phyloP scores from a whole-genome alignment of 2,329 filamentous ascomycete genomes.

The Geosmithia putterillii region DNA sequence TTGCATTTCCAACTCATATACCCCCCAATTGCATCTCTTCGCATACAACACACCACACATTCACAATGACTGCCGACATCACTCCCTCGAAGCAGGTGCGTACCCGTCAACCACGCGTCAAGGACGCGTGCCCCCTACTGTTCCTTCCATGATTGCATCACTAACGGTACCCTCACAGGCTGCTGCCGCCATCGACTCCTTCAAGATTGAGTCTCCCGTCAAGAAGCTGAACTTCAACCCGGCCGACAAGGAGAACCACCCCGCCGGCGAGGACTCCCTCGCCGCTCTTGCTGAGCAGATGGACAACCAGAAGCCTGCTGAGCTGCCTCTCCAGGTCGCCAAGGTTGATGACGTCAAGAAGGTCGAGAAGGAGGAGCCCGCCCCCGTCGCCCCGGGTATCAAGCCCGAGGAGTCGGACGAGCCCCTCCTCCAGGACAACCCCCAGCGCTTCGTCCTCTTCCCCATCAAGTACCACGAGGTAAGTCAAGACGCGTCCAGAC shows the following conservation, averaged over 20 bases:
- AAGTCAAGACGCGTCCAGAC: conserved; percentile 42
- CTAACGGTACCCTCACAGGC: conserved; percentile 55
- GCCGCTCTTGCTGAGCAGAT: conserved; percentile 40
- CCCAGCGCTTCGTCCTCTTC: conserved; percentile 92
- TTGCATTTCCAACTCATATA: background rate
- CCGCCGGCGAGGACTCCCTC: conserved; percentile 34
- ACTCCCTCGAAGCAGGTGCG: conserved; percentile 47
- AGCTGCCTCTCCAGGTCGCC: conserved; percentile 30
- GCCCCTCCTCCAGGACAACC: conserved; percentile 90
- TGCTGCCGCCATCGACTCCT: conserved; percentile 71
- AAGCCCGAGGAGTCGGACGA: conserved; percentile 68
- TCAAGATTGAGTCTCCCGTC: conserved; percentile 86
- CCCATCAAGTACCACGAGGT: conserved; percentile 99
- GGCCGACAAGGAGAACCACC: conserved; percentile 71
- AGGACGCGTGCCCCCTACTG: background rate
- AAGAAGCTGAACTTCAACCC: conserved; percentile 78
- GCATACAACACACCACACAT: background rate
- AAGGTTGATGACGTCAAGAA: conserved; percentile 27
- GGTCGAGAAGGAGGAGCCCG: conserved; percentile 18
- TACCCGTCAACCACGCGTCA: no score
- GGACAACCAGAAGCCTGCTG: conserved; percentile 45
- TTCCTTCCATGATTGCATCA: conserved; percentile 6
- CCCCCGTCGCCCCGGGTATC: conserved; percentile 34
- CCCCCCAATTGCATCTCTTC: background rate
- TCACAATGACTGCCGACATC: conserved; percentile 63